phyloP scores from a whole-genome alignment of 257 asterid genomes.

The Solanum paucissectum region DNA sequence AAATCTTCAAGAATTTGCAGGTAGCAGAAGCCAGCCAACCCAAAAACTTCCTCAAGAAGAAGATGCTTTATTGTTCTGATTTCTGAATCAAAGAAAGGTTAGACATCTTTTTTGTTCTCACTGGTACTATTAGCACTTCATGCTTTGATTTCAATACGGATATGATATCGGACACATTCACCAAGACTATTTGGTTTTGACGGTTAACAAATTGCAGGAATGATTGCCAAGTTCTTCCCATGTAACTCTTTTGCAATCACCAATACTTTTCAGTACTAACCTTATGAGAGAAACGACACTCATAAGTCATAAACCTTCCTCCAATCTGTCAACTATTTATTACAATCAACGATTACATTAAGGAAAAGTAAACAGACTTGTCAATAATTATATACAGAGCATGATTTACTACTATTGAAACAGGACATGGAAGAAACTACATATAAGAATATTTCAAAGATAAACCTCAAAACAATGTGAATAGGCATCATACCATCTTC shows the following conservation, averaged over 20 bases:
- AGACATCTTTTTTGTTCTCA: neutral
- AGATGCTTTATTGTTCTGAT: neutral
- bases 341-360: neutral
- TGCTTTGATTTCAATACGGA: neutral
- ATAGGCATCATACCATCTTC: neutral
- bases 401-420: neutral
- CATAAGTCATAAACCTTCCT: neutral
- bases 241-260: neutral
- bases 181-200: neutral
- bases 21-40: neutral
- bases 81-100: neutral
- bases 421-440: neutral
- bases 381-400: neutral
- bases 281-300: neutral
- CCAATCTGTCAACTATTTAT: neutral
- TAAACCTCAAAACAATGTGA: neutral
- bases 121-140: neutral
- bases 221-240: neutral
- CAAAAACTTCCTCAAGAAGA: neutral
- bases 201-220: neutral
- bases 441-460: neutral
- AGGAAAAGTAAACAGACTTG: neutral
- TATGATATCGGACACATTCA: neutral
- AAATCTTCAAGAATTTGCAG: neutral
- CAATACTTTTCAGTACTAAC: neutral